Conservation (phyloP, 2,329 filamentous ascomycete species). For the Neonectria neomacrospora region DNA sequence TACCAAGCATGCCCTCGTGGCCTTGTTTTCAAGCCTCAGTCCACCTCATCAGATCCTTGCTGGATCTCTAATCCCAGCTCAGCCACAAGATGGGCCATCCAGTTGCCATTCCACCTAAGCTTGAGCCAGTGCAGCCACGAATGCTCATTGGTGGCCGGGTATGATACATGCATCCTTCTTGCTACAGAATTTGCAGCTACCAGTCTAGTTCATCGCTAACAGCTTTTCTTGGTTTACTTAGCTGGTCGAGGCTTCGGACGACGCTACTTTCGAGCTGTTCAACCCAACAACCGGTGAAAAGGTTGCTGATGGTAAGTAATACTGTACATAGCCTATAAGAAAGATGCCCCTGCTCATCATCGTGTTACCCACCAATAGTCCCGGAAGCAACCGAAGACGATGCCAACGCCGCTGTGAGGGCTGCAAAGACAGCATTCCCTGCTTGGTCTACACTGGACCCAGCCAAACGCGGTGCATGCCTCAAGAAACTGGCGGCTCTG, state of each 20-base stretch:
- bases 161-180: slow-evolving; percentile 1
- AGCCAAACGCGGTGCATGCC: slow-evolving; percentile 51
- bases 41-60: not conserved
- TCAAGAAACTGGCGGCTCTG: slow-evolving; percentile 59
- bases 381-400: slow-evolving; percentile 58
- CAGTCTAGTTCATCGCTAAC: not conserved
- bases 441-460: slow-evolving; percentile 57
- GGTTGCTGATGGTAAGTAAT: slow-evolving; percentile 29
- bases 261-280: slow-evolving; percentile 33
- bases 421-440: slow-evolving; percentile 60
- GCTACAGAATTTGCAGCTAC: not conserved
- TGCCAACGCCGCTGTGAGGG: slow-evolving; percentile 59
- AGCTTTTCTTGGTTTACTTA: not conserved
- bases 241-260: slow-evolving; percentile 35
- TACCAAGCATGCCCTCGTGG: not conserved
- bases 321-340: too few species aligned
- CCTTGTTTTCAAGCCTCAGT: not conserved
- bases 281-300: slow-evolving; percentile 33
- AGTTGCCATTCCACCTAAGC: not conserved
- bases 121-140: slow-evolving; percentile 7
- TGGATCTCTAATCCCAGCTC: not conserved
- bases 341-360: fast-evolving
- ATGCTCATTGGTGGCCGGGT: slow-evolving; percentile 38
- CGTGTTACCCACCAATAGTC: not conserved
- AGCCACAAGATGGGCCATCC: slow-evolving; percentile 3